phyloP scores from a whole-genome alignment of 2,329 filamentous ascomycete species.

The Trichoderma atroviride region DNA sequence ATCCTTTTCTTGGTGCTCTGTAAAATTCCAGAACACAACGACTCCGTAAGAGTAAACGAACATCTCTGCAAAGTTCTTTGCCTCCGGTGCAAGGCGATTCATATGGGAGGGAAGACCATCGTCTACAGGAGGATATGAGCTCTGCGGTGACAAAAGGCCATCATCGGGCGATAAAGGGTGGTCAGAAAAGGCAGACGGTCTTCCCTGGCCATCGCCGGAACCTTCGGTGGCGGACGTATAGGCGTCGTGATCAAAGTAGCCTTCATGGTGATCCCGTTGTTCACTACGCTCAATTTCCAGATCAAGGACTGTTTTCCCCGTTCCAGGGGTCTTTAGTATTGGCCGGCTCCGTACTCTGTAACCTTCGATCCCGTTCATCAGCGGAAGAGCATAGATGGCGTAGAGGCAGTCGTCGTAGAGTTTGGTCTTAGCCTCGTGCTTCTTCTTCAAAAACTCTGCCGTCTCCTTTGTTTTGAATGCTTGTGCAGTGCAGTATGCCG shows the following conservation, averaged over 20 bases:
- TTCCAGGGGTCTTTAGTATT: slow-evolving; percentile 85
- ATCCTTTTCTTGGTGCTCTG: slow-evolving; percentile 92
- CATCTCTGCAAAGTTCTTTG: slow-evolving; percentile 86
- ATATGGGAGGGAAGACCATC: slow-evolving; percentile 54
- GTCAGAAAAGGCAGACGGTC: slow-evolving; percentile 39
- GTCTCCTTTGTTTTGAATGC: slow-evolving; percentile 87
- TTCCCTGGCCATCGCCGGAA: slow-evolving; percentile 36
- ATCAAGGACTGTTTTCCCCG: slow-evolving; percentile 86
- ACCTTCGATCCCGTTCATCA: slow-evolving; percentile 82
- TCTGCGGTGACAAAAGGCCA: slow-evolving; percentile 33
- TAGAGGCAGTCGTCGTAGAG: slow-evolving; percentile 98
- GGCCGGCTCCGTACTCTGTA: slow-evolving; percentile 89
- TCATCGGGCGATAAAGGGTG: slow-evolving; percentile 34
- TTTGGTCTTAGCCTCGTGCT: slow-evolving; percentile 90
- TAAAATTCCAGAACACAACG: slow-evolving; percentile 99
- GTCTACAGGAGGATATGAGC: slow-evolving; percentile 39
- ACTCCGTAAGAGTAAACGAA: slow-evolving; percentile 98
- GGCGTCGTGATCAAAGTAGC: slow-evolving; percentile 79
- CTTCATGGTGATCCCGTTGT: slow-evolving; percentile 83
- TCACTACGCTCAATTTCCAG: slow-evolving; percentile 96
- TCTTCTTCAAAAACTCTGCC: slow-evolving; percentile 84
- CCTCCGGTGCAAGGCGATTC: slow-evolving; percentile 67
- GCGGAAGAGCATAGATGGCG: slow-evolving; percentile 87
- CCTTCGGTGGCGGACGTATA: slow-evolving; percentile 45
- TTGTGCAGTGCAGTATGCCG: slow-evolving; percentile 94